phyloP scores from a whole-genome alignment of 2,329 filamentous ascomycete genomes.

The Alternaria arbusti region DNA sequence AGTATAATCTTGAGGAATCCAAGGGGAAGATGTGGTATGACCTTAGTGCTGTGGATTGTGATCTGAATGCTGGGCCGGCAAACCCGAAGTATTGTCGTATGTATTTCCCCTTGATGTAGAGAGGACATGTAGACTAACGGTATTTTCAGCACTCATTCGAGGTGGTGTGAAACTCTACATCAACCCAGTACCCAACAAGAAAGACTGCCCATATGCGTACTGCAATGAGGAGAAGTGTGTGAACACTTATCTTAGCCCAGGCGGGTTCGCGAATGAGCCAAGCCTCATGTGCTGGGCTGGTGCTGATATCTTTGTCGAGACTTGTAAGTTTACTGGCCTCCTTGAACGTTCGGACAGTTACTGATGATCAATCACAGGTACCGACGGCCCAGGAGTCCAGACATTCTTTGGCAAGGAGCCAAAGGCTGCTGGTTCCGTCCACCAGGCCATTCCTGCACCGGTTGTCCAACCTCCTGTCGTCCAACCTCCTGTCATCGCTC shows the following conservation, averaged over 20 bases:
- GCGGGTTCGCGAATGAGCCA: constrained; percentile 25
- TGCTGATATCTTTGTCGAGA: constrained; percentile 25
- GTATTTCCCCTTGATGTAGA: background rate
- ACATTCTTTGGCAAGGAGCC: constrained; percentile 1
- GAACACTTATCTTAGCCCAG: constrained; percentile 22
- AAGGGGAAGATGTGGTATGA: constrained; percentile 29
- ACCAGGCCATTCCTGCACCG: background rate
- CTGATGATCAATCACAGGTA: constrained; percentile 7
- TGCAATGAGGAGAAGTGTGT: constrained; percentile 16
- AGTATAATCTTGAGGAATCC: constrained; percentile 24
- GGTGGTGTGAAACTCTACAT: constrained; percentile 29
- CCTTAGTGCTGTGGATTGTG: constrained; percentile 29
- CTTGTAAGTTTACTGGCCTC: constrained; percentile 8
- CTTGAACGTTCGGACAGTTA: background rate
- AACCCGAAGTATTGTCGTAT: constrained; percentile 24
- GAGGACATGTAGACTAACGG: background rate
- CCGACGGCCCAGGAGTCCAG: constrained; percentile 9
- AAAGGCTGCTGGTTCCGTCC: background rate
- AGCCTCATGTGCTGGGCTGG: constrained; percentile 22
- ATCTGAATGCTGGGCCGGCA: background rate
- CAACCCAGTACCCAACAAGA: background rate
- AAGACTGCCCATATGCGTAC: constrained; percentile 10
- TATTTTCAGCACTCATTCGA: constrained; percentile 11
- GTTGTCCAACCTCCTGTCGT: background rate
- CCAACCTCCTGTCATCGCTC: background rate